phyloP scores from a whole-genome alignment of 2,329 filamentous ascomycete species.

The Elsinoe arachidis region DNA sequence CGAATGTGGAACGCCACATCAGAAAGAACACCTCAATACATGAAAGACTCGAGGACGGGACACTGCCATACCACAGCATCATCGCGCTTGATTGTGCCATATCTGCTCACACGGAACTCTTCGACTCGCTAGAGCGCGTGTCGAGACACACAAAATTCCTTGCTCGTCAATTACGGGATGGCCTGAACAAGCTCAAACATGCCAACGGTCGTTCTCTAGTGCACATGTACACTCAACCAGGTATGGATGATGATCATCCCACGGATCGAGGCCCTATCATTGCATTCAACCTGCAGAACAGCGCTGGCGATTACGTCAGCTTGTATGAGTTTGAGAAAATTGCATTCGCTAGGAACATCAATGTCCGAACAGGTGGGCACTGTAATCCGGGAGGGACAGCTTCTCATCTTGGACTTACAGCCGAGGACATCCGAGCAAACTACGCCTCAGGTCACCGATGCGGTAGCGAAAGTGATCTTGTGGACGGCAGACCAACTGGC shows the following conservation, averaged over 20 bases:
- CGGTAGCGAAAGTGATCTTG: slow-evolving; percentile 71
- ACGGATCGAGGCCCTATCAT: slow-evolving; percentile 61
- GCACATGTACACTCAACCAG: slow-evolving; percentile 49
- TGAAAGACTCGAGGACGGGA: slow-evolving; percentile 82
- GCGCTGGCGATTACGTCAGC: slow-evolving; percentile 64
- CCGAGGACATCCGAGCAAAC: slow-evolving; percentile 76
- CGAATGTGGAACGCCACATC: slow-evolving; percentile 61
- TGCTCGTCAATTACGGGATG: slow-evolving; percentile 48
- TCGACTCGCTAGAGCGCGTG: slow-evolving; percentile 56
- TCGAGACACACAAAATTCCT: slow-evolving; percentile 64
- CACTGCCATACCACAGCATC: slow-evolving; percentile 82
- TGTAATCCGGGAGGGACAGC: slow-evolving; percentile 89
- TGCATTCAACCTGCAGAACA: slow-evolving; percentile 71
- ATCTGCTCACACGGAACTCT: slow-evolving; percentile 58
- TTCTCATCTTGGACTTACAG: slow-evolving; percentile 58
- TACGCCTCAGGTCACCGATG: slow-evolving; percentile 80
- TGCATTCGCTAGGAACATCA: slow-evolving; percentile 66
- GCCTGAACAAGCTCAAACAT: slow-evolving; percentile 56
- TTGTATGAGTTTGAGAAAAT: slow-evolving; percentile 83
- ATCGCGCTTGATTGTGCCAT: slow-evolving; percentile 74
- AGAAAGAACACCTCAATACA: slow-evolving; percentile 64
- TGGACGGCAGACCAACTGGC: slow-evolving; percentile 78
- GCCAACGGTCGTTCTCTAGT: slow-evolving; percentile 59
- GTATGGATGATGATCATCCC: slow-evolving; percentile 33
- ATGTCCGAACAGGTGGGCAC: slow-evolving; percentile 77